A percentile compares a stretch with the other conserved stretches of the same genome.
These are phyloP conservation scores for Gracilaria domingensis DNA, from an alignment of 23 red algal species.

Conservation along the genomic window DNA sequence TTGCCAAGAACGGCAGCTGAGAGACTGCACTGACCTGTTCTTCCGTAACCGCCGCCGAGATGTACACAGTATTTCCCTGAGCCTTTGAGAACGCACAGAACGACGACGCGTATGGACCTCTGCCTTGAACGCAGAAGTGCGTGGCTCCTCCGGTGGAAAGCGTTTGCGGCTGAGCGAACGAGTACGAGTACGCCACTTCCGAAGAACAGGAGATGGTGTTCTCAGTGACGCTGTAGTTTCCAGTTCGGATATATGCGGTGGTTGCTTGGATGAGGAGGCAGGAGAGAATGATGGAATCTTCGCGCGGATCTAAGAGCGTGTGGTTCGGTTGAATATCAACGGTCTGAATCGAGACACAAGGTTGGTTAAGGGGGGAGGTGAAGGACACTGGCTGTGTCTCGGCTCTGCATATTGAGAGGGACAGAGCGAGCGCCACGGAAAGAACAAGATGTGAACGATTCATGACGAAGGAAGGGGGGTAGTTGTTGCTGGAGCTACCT, in stretches of 20 bases:
- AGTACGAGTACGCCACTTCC: constrained; percentile 19
- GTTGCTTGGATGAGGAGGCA: constrained; percentile 18
- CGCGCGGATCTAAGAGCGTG: background rate
- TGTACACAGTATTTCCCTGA: background rate
- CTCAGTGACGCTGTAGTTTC: constrained; percentile 27
- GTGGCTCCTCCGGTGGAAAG: background rate
- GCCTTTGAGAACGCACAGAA: constrained; percentile 10
- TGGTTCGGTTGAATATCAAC: constrained; percentile 6
- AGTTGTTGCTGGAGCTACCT: background rate
- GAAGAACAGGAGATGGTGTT: constrained; percentile 25
- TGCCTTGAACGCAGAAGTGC: background rate
- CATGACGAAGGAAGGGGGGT: background rate
- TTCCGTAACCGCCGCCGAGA: constrained; percentile 12
- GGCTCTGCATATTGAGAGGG: background rate
- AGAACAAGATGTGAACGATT: background rate
- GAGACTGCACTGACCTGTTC: background rate
- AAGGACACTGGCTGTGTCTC: background rate
- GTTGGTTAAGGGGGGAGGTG: background rate
- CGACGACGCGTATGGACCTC: background rate
- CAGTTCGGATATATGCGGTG: constrained; percentile 12
- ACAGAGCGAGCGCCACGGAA: background rate
- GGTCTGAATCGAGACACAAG: constrained; percentile 26
- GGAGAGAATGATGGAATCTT: constrained; percentile 12
- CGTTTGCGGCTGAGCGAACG: background rate
- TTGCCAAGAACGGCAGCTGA: background rate